A percentile compares a stretch with the other conserved stretches of the same genome.
phyloP scores from a whole-genome alignment of 352 stramenopile species.

The Nannochloropsis limnetica region DNA sequence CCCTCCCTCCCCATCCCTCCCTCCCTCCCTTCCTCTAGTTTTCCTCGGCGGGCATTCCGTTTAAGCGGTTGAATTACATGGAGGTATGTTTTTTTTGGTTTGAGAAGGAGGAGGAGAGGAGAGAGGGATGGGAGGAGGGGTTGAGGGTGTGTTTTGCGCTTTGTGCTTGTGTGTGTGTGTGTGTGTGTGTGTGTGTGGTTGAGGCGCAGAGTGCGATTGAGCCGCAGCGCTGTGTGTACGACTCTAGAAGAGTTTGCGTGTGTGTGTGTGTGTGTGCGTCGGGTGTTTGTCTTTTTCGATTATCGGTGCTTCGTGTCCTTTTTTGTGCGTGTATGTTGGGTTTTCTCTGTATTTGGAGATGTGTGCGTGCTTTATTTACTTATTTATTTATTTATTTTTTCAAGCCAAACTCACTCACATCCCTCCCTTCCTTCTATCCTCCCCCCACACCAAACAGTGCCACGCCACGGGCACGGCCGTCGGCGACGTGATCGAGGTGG shows the following conservation, averaged over 20 bases:
- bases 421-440: neutral
- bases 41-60: conserved; percentile 15
- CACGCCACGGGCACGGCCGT: conserved; percentile 18
- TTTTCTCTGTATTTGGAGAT: neutral
- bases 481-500: conserved; percentile 19
- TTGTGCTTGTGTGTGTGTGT: neutral
- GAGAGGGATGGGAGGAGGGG: neutral
- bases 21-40: neutral
- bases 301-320: neutral
- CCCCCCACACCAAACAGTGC: neutral
- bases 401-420: neutral
- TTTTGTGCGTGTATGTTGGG: neutral
- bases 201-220: no score
- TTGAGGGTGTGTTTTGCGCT: neutral
- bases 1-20: neutral
- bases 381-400: no score
- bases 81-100: neutral
- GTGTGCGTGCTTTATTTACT: neutral
- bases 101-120: neutral
- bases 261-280: neutral
- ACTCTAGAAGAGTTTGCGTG: no score
- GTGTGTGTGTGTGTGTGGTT: no score
- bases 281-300: neutral
- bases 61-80: conserved; percentile 11
- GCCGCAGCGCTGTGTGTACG: no score